Percentiles rank a stretch among this genome's conserved stretches.
Conservation (phyloP, 208 protist genomes). For the Histomonas meleagridis region DNA sequence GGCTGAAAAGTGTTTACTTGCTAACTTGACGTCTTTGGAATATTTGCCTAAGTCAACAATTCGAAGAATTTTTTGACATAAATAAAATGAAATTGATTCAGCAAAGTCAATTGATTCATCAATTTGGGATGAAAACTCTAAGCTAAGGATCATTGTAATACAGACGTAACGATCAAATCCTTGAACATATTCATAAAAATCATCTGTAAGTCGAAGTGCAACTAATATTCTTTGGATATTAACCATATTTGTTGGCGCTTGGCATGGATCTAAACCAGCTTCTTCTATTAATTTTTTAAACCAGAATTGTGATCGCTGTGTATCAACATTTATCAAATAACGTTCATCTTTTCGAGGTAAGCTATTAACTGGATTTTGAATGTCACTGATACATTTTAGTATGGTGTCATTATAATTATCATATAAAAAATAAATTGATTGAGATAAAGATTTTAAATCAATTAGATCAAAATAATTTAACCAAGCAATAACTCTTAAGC, state of each 20-base stretch:
- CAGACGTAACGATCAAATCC: conserved; percentile 8
- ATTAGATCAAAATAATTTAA: too few relatives aligned
- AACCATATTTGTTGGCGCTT: too few relatives aligned
- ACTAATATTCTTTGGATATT: too few relatives aligned
- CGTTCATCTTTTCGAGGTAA: too few relatives aligned
- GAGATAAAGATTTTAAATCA: too few relatives aligned
- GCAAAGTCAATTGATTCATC: not conserved
- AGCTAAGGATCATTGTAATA: not conserved
- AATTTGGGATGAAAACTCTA: not conserved
- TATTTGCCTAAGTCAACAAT: not conserved
- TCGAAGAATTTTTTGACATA: not conserved
- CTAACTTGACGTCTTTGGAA: not conserved
- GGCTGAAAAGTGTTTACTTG: not conserved
- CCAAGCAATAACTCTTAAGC: too few relatives aligned
- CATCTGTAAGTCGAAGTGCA: too few relatives aligned
- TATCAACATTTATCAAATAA: not conserved
- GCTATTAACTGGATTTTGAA: too few relatives aligned
- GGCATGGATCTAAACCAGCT: not conserved
- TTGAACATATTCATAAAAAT: not conserved
- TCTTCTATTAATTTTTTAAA: not conserved
- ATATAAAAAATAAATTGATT: too few relatives aligned
- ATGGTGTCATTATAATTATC: too few relatives aligned
- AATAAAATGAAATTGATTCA: not conserved
- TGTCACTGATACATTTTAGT: too few relatives aligned
- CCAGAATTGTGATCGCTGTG: not conserved